phyloP scores from a whole-genome alignment of 2,329 filamentous ascomycete genomes.

The Penicillium corylophilum region DNA sequence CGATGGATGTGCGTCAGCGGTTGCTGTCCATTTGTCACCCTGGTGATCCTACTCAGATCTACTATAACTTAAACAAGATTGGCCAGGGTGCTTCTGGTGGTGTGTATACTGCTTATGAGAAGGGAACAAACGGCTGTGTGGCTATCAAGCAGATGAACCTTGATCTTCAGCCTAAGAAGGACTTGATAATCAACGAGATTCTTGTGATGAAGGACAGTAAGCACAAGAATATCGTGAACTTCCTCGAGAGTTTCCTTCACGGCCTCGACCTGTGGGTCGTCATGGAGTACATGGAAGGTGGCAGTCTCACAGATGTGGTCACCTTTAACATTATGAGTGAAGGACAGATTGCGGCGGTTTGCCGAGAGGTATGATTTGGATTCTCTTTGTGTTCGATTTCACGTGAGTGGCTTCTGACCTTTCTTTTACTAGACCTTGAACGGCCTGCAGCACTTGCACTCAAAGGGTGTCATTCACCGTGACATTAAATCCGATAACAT shows the following conservation, averaged over 20 bases:
- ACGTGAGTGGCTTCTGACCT: conserved; percentile 16
- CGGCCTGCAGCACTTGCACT: conserved; percentile 91
- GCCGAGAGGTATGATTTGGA: conserved; percentile 65
- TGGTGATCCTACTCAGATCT: conserved; percentile 84
- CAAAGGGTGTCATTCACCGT: conserved; percentile 95
- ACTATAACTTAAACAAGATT: conserved; percentile 87
- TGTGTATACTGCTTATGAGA: conserved; percentile 88
- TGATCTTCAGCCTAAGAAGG: conserved; percentile 97
- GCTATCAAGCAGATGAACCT: conserved; percentile 99
- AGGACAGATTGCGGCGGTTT: conserved; percentile 93
- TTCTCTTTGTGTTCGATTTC: background rate
- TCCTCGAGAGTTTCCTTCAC: conserved; percentile 93
- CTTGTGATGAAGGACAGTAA: conserved; percentile 99
- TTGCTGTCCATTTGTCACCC: conserved; percentile 87
- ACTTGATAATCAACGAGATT: conserved; percentile 98
- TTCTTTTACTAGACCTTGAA: conserved; percentile 63
- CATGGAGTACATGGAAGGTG: conserved; percentile 99
- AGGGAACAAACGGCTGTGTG: conserved; percentile 79
- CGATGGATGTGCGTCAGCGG: conserved; percentile 76
- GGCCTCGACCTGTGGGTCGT: conserved; percentile 94
- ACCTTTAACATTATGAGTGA: conserved; percentile 99
- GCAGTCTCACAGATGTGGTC: conserved; percentile 94
- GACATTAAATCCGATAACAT: conserved; percentile 99
- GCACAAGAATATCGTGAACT: conserved; percentile 98
- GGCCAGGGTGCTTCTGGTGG: conserved; percentile 96